Base-by-base conservation (phyloP, 1,139 yeast species). In the Suhomyces kunorum region DNA sequence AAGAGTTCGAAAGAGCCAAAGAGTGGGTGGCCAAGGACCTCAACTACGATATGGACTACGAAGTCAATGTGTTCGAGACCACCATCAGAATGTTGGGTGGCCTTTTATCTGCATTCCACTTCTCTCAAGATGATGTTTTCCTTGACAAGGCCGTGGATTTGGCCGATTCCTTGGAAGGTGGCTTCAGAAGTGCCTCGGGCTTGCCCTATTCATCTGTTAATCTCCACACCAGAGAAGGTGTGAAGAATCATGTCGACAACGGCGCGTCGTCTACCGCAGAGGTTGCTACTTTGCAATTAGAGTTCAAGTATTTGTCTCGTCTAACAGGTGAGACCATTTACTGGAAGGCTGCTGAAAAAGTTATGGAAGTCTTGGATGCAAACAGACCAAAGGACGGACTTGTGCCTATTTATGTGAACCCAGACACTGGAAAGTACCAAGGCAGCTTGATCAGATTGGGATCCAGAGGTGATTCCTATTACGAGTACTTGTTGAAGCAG, bases 61-160 rank as follows among this genome's bases (percentile, higher is more conserved):
- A 79, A 27, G 95, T 89, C 34, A 88, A 83, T 58, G 83, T 88
- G 4, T 90, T 90, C 61, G 98, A 90, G 59, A 88, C 97, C 9
- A 88, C 98, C 5, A 90, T 88, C 50, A 74, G 97, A 54, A 88
- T 89, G 95, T 68, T 90, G 35, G 98, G 98, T 30, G 98, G 98
- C 0, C 70, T 90, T 16, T 67, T 90, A 39, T 83, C 96, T 1
- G 95, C 96, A 0, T 81, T 80, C 58, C 83, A 87, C 52, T 66
- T 89, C 28, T 75, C 92, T 2, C 67, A 74, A 3, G 92, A 86
- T 50, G 83, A 82, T 38, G 47, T 86, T 41, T 89, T 82, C 55
- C 70, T 89, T 42, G 85, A 84, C 50, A 84, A 83, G 54, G 96
- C 97, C 0, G 79, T 76, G 5, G 89, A 83, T 53, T 72, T 87